Percentiles rank a stretch among this genome's conserved stretches.
Conservation (phyloP, 1,139 yeast genomes). For the Geotrichum reessii region DNA sequence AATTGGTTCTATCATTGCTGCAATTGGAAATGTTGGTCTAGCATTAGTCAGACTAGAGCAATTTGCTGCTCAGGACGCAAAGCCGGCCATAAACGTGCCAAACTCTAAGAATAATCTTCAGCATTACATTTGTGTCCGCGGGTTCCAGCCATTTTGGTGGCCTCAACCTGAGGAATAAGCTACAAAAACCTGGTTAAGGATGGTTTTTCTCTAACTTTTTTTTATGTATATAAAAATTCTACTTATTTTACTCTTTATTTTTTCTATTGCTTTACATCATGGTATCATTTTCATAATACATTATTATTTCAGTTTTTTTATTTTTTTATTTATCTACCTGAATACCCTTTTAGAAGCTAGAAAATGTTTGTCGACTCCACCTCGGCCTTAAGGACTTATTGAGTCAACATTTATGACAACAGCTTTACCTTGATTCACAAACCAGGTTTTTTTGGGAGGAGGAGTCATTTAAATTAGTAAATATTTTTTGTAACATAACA, state of each 20-base stretch:
- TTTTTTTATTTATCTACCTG: no score
- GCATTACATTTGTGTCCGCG: constrained; percentile 43
- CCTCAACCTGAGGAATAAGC: constrained; percentile 34
- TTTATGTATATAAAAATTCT: not conserved
- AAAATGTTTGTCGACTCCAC: no score
- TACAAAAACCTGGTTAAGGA: not conserved
- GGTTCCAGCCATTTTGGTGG: constrained; percentile 63
- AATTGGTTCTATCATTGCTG: constrained; percentile 53
- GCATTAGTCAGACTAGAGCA: constrained; percentile 51
- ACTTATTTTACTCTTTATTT: not conserved
- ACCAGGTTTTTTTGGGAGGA: not conserved
- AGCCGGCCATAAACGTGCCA: constrained; percentile 31
- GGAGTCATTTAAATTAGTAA: not conserved
- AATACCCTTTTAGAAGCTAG: no score
- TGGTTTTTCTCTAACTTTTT: not conserved
- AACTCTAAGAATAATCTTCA: constrained; percentile 25
- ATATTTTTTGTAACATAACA: not conserved
- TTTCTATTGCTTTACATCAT: not conserved
- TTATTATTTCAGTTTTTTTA: no score
- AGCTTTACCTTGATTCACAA: no score
- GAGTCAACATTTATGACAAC: no score
- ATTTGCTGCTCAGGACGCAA: constrained; percentile 36
- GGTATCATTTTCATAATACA: no score
- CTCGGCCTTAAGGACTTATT: no score
- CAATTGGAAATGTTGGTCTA: constrained; percentile 59